Evolutionary conservation across 352 stramenopile genomes (phyloP).

Genomic region (Globisporangium spinosum): DNA sequence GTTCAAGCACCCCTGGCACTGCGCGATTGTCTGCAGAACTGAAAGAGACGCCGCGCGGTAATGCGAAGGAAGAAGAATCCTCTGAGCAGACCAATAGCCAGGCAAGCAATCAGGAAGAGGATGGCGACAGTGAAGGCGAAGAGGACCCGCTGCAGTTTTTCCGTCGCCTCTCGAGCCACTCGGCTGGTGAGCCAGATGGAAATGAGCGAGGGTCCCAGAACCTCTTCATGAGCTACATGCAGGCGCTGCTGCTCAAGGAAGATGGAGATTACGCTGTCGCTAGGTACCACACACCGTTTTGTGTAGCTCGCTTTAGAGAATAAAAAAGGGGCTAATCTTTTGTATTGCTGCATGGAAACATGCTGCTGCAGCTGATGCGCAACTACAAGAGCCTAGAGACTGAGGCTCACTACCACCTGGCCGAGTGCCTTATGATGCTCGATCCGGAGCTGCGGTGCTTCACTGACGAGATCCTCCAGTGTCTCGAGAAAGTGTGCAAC

Average conservation of each 20-base stretch:
- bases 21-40: background rate
- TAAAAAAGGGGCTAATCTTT: background rate
- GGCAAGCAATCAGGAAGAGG: constrained; percentile 2
- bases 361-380: constrained; percentile 26
- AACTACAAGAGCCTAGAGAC: constrained; percentile 21
- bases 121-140: constrained; percentile 3
- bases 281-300: constrained; percentile 19
- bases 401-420: constrained; percentile 40
- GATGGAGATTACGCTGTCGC: constrained; percentile 29
- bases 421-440: constrained; percentile 42
- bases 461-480: constrained; percentile 24
- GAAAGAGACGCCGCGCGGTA: background rate
- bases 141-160: constrained; percentile 33
- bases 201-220: constrained; percentile 16
- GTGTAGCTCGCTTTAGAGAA: too few relatives aligned
- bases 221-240: constrained; percentile 34
- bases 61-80: background rate
- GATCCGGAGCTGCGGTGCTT: constrained; percentile 26
- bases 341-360: constrained; percentile 7
- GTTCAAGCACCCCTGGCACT: background rate
- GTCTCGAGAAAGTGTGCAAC: constrained; percentile 30
- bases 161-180: constrained; percentile 14
- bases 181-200: background rate
- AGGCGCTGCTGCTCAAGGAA: constrained; percentile 41
- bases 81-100: background rate